These are phyloP conservation scores for Remersonia thermophila DNA, from an alignment of 2,329 filamentous ascomycete genomes.

Conservation along the genomic window DNA sequence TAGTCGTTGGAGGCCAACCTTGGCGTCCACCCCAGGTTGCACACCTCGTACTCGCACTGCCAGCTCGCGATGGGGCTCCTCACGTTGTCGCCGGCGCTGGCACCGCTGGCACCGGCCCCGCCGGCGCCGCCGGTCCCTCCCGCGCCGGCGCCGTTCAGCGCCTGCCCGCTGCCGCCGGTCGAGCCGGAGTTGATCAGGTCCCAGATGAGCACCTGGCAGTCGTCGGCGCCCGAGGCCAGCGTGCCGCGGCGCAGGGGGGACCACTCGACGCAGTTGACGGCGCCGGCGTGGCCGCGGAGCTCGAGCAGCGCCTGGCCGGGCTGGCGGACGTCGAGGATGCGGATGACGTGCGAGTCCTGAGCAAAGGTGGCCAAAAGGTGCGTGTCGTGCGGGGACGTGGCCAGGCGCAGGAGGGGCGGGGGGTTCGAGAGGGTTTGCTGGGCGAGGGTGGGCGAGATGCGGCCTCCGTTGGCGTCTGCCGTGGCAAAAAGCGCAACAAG, in stretches of 20 bases:
- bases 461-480: constrained; percentile 43
- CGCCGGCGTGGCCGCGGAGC: constrained; percentile 72
- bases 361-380: constrained; percentile 96
- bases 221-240: constrained; percentile 82
- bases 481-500: too few relatives aligned
- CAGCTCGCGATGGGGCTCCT: constrained; percentile 63
- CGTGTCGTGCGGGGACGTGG: constrained; percentile 87
- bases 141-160: background rate
- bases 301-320: constrained; percentile 91
- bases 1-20: constrained; percentile 54
- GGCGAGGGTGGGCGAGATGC: constrained; percentile 61
- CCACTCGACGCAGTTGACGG: constrained; percentile 94
- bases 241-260: constrained; percentile 76
- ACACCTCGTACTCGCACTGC: constrained; percentile 79
- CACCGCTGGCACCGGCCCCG: constrained; percentile 20
- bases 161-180: constrained; percentile 28
- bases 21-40: constrained; percentile 75
- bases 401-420: constrained; percentile 65
- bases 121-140: background rate
- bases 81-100: constrained; percentile 40
- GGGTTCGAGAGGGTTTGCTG: constrained; percentile 68
- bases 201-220: constrained; percentile 86
- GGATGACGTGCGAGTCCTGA: constrained; percentile 80
- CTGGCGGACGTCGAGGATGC: constrained; percentile 91
- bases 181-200: constrained; percentile 59